These are phyloP conservation scores for Hypomyces perniciosus DNA, from an alignment of 2,329 filamentous ascomycete species.

Conservation along the genomic window DNA sequence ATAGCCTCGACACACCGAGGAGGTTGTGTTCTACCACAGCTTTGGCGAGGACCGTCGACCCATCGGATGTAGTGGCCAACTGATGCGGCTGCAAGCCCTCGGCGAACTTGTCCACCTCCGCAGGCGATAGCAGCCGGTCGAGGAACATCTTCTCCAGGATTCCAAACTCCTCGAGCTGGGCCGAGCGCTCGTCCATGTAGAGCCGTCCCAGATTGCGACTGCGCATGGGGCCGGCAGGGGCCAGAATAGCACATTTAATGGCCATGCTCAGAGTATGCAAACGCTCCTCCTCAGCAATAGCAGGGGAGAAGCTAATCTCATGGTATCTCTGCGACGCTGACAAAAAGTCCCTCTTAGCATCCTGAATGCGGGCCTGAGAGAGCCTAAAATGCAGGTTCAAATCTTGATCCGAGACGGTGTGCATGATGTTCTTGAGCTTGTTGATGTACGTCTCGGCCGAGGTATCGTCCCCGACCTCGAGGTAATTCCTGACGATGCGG, in stretches of 20 bases:
- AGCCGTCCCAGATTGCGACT: constrained; percentile 74
- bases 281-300: constrained; percentile 81
- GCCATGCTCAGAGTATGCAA: constrained; percentile 78
- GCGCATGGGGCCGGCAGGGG: constrained; percentile 80
- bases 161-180: constrained; percentile 68
- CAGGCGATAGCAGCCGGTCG: constrained; percentile 71
- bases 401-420: constrained; percentile 66
- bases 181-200: constrained; percentile 87
- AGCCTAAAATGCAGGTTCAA: constrained; percentile 81
- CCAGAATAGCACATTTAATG: constrained; percentile 86
- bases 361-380: constrained; percentile 86
- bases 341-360: constrained; percentile 84
- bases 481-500: constrained; percentile 86
- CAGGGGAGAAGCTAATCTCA: constrained; percentile 69
- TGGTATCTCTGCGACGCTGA: constrained; percentile 86
- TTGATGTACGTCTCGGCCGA: constrained; percentile 83
- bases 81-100: constrained; percentile 78
- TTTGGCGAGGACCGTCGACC: constrained; percentile 85
- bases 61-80: constrained; percentile 81
- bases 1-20: constrained; percentile 73
- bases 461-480: constrained; percentile 88
- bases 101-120: constrained; percentile 84
- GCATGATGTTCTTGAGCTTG: constrained; percentile 89
- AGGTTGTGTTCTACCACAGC: constrained; percentile 96
- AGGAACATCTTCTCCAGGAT: constrained; percentile 98